Conservation (phyloP, 768 basidiomycete genomes). For the Tulasnella sp. region DNA sequence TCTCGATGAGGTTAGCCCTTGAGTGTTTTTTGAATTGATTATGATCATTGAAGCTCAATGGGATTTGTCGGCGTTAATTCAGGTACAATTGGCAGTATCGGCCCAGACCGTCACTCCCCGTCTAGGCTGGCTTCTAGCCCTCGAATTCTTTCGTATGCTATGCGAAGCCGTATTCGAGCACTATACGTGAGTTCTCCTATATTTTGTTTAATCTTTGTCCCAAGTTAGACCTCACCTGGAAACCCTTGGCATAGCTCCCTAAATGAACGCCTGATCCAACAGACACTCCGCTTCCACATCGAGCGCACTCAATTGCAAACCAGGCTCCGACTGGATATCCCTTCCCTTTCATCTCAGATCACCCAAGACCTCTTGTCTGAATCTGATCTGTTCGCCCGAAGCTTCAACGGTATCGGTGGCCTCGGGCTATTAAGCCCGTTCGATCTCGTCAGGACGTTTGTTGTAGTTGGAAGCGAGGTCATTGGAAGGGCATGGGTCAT, state of each 20-base stretch:
- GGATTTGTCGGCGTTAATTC: constrained; percentile 4
- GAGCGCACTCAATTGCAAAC: constrained; percentile 72
- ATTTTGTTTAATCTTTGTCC: too few relatives aligned
- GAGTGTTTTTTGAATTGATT: too few relatives aligned
- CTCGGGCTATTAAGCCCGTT: constrained; percentile 74
- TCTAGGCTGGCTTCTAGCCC: constrained; percentile 44
- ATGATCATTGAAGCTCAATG: neutral
- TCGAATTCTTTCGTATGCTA: constrained; percentile 53
- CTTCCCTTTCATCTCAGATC: constrained; percentile 61
- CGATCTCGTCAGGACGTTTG: constrained; percentile 64
- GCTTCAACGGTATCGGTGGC: constrained; percentile 52
- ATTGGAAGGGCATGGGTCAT: constrained; percentile 2
- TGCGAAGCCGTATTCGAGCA: constrained; percentile 56
- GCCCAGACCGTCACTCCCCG: constrained; percentile 59
- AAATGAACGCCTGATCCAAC: constrained; percentile 64
- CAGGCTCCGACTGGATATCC: constrained; percentile 64
- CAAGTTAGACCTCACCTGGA: constrained; percentile 5
- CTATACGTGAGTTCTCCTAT: constrained; percentile 47
- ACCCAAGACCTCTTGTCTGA: constrained; percentile 74
- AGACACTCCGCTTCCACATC: constrained; percentile 59
- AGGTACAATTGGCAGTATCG: constrained; percentile 58
- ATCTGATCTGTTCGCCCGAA: constrained; percentile 74
- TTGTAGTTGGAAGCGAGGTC: constrained; percentile 32
- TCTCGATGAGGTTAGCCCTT: constrained; percentile 57
- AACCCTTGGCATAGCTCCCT: constrained; percentile 37